Percentiles rank a stretch among this genome's conserved stretches.
Conservation (phyloP, 2,329 filamentous ascomycete species). For the Ophiostoma piceae region DNA sequence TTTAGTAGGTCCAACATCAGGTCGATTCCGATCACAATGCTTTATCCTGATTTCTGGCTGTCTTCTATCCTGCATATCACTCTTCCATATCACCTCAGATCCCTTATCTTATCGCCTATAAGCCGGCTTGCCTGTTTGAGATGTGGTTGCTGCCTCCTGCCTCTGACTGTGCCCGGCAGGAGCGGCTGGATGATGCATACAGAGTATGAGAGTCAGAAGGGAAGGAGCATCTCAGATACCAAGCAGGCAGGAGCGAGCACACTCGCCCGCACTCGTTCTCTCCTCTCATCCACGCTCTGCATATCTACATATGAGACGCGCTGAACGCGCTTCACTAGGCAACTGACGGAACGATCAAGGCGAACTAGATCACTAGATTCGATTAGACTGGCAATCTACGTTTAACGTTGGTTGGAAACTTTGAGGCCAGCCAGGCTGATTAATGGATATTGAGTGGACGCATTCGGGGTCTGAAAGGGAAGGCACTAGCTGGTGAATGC, state of each 20-base stretch:
- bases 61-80: neutral
- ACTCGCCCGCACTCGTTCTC: neutral
- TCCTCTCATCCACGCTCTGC: neutral
- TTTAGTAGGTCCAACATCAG: neutral
- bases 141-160: neutral
- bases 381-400: neutral
- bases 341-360: neutral
- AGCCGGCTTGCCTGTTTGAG: neutral
- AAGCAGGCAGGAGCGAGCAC: neutral
- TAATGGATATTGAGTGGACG: neutral
- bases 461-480: neutral
- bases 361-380: neutral
- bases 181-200: neutral
- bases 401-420: neutral
- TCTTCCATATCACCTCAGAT: neutral
- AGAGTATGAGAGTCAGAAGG: neutral
- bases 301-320: neutral
- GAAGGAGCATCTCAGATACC: neutral
- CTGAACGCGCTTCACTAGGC: constrained; percentile 3
- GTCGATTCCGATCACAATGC: neutral
- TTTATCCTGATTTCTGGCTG: neutral
- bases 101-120: neutral
- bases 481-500: neutral
- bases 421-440: neutral
- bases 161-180: constrained; percentile 2